Evolutionary conservation across 495 filamentous ascomycete genomes (phyloP).

Genomic region (Penicillium longicatenatum): DNA sequence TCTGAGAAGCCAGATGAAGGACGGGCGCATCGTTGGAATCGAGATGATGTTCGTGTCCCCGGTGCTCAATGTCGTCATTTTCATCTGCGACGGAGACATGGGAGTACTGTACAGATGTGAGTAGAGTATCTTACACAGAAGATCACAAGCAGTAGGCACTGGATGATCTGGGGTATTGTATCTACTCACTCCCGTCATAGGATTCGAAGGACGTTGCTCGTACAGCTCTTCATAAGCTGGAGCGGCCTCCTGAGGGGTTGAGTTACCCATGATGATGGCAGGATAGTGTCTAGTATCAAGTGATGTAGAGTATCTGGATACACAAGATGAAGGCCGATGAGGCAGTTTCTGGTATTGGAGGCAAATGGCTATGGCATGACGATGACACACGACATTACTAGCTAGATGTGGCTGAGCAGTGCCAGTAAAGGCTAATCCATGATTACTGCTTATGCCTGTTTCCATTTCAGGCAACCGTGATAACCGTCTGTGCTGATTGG

Average conservation of each 20-base stretch:
- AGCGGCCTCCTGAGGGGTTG: neutral
- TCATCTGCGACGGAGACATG: neutral
- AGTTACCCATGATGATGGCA: neutral
- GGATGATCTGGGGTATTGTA: neutral
- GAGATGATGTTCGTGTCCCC: neutral
- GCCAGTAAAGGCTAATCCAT: no score
- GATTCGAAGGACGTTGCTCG: conserved; percentile 8
- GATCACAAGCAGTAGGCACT: neutral
- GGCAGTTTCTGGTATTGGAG: neutral
- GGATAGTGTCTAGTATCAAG: neutral
- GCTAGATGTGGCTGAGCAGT: neutral
- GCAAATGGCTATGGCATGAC: no score
- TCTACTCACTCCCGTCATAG: conserved; percentile 5
- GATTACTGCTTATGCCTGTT: neutral
- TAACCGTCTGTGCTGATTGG: neutral
- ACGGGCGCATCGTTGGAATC: neutral
- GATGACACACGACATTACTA: neutral
- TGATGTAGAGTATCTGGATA: neutral
- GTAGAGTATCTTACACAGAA: no score
- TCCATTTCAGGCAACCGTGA: neutral
- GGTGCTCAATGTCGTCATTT: neutral
- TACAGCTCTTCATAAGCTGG: conserved; percentile 12
- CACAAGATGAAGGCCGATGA: neutral
- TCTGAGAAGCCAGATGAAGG: neutral
- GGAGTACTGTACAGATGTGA: neutral